These are phyloP conservation scores for Typha latifolia DNA, from an alignment of 176 grass and related monocot genomes.

Conservation along the genomic window DNA sequence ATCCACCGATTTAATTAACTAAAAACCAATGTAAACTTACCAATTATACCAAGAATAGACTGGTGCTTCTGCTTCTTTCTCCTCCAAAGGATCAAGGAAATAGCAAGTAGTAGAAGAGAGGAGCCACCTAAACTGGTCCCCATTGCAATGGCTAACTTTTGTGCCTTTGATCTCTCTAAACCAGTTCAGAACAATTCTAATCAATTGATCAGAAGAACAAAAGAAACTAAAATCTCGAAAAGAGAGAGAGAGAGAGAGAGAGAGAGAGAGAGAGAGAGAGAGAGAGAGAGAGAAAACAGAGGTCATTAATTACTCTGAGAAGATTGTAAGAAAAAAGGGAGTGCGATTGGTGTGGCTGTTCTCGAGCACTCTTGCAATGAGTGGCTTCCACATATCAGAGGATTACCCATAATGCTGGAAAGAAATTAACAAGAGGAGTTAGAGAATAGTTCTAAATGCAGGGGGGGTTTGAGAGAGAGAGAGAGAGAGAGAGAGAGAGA, in stretches of 20 bases:
- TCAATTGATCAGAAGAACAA: constrained; percentile 6
- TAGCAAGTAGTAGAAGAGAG: constrained; percentile 50
- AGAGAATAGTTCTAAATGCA: background rate
- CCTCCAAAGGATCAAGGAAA: constrained; percentile 51
- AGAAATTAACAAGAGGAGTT: background rate
- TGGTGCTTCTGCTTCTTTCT: constrained; percentile 41
- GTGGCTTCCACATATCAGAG: constrained; percentile 67
- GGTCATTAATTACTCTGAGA: constrained; percentile 44
- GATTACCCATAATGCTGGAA: constrained; percentile 77
- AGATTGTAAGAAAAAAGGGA: constrained; percentile 60
- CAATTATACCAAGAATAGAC: constrained; percentile 44
- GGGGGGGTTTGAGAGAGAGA: constrained; percentile 6
- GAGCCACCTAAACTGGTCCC: constrained; percentile 60
- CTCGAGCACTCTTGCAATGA: constrained; percentile 44
- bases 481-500: constrained; percentile 18
- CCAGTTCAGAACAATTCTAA: background rate
- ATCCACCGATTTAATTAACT: background rate
- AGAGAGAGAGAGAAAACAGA: background rate
- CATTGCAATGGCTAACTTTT: constrained; percentile 45
- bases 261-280: background rate
- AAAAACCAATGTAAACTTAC: background rate
- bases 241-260: background rate
- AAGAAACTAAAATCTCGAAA: background rate
- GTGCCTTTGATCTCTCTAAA: constrained; percentile 55
- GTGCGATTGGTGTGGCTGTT: constrained; percentile 29